Conservation (phyloP, 192 early-diverging fungal species). For the Cetraspora pellucida region DNA sequence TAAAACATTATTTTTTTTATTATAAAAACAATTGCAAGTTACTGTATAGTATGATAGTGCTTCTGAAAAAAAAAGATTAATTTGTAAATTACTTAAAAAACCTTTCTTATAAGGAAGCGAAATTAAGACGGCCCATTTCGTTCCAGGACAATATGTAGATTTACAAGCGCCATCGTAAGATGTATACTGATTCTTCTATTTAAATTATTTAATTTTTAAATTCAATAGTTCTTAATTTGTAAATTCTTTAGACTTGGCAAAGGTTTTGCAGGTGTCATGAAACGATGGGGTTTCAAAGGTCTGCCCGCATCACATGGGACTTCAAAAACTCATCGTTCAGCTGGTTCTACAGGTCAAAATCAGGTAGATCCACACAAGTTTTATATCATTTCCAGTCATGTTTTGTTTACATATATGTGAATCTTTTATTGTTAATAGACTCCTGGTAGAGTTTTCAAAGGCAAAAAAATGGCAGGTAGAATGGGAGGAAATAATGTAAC, state of each 20-base stretch:
- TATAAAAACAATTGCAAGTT: too few relatives aligned
- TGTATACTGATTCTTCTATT: neutral
- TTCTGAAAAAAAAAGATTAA: too few relatives aligned
- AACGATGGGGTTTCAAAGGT: conserved; percentile 92
- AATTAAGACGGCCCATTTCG: conserved; percentile 86
- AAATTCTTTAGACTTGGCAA: conserved; percentile 73
- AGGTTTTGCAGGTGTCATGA: conserved; percentile 97
- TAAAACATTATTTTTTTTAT: too few relatives aligned
- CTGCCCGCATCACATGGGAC: conserved; percentile 92
- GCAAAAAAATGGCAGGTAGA: conserved; percentile 98
- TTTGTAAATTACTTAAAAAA: too few relatives aligned
- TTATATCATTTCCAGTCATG: neutral
- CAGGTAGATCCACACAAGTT: conserved; percentile 47
- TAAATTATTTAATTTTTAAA: neutral
- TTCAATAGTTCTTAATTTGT: neutral
- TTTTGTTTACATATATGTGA: neutral
- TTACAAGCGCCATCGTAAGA: conserved; percentile 78
- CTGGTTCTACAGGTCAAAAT: conserved; percentile 87
- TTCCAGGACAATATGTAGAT: conserved; percentile 95
- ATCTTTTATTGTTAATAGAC: conserved; percentile 40
- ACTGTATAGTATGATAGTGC: too few relatives aligned
- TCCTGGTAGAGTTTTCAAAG: conserved; percentile 90
- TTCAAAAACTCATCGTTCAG: conserved; percentile 84
- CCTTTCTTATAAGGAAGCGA: conserved; percentile 51
- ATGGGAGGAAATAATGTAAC: conserved; percentile 88